These are phyloP conservation scores for Leishmania mexicana DNA, from an alignment of 208 protist genomes.

Conservation along the genomic window DNA sequence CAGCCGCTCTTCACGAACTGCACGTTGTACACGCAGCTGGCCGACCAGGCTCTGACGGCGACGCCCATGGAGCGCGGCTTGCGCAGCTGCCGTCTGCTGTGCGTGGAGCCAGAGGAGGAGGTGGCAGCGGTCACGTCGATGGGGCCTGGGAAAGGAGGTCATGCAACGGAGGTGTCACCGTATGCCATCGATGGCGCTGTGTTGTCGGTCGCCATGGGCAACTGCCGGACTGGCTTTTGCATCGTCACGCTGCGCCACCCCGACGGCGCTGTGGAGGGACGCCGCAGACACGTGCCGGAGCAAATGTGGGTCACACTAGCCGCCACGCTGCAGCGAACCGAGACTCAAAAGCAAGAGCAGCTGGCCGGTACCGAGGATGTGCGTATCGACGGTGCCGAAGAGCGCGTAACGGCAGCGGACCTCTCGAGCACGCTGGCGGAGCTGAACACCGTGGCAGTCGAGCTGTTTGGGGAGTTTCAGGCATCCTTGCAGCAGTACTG, in stretches of 20 bases:
- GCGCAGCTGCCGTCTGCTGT: conserved; percentile 21
- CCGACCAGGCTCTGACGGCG: conserved; percentile 1
- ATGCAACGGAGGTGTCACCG: conserved; percentile 18
- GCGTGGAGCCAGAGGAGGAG: conserved; percentile 18
- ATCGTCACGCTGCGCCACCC: conserved; percentile 56
- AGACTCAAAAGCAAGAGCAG: conserved; percentile 13
- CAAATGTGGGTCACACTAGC: conserved; percentile 22
- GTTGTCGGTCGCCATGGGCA: conserved; percentile 25
- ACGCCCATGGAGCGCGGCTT: conserved; percentile 30
- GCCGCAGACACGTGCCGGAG: conserved; percentile 31
- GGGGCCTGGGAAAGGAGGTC: conserved; percentile 1
- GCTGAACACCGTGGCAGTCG: conserved; percentile 20
- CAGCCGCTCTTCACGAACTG: conserved; percentile 12
- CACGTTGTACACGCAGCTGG: conserved; percentile 7
- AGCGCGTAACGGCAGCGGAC: conserved; percentile 45
- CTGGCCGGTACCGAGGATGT: conserved; percentile 12
- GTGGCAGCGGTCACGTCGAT: background rate
- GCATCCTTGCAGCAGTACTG: conserved; percentile 34
- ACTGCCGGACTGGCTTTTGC: conserved; percentile 13
- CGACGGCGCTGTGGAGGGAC: conserved; percentile 50
- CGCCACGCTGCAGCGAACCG: conserved; percentile 24
- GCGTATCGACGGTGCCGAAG: conserved; percentile 17
- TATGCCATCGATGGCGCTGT: conserved; percentile 26
- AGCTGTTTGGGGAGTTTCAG: conserved; percentile 53
- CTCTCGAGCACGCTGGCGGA: conserved; percentile 15